Percentiles rank a stretch among this genome's conserved stretches.
Conservation (phyloP, 2,329 filamentous ascomycete species). For the Periconia macrospinosa region DNA sequence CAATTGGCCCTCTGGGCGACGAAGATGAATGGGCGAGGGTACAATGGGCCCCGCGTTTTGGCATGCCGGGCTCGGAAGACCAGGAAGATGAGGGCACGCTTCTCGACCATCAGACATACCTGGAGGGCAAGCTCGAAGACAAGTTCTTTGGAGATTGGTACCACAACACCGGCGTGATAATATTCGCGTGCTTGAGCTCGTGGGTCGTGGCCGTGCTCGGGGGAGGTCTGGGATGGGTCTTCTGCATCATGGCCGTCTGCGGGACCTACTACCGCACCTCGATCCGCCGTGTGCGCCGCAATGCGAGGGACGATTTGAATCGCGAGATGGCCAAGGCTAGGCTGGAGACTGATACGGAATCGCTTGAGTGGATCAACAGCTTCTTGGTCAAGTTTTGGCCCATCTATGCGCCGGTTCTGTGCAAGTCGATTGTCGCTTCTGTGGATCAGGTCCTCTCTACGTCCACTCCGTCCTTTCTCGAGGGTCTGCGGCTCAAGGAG, state of each 20-base stretch:
- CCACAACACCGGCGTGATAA: slow-evolving; percentile 91
- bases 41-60: slow-evolving; percentile 89
- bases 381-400: slow-evolving; percentile 99
- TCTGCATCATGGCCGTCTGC: slow-evolving; percentile 89
- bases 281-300: slow-evolving; percentile 86
- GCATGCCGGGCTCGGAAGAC: slow-evolving; percentile 54
- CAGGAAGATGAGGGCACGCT: slow-evolving; percentile 63
- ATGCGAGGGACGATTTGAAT: slow-evolving; percentile 91
- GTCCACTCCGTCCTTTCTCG: slow-evolving; percentile 86
- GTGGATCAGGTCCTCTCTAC: slow-evolving; percentile 96
- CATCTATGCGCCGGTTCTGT: slow-evolving; percentile 93
- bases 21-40: slow-evolving; percentile 59
- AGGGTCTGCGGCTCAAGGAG: slow-evolving; percentile 89
- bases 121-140: slow-evolving; percentile 83
- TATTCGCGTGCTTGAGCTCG: slow-evolving; percentile 86
- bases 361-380: slow-evolving; percentile 98
- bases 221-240: slow-evolving; percentile 89
- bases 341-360: slow-evolving; percentile 88
- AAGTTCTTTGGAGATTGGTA: slow-evolving; percentile 98
- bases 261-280: slow-evolving; percentile 97
- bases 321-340: slow-evolving; percentile 85
- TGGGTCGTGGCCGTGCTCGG: slow-evolving; percentile 90
- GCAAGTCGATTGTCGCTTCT: slow-evolving; percentile 86
- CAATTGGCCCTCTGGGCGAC: slow-evolving; percentile 56
- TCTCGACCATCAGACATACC: slow-evolving; percentile 83